Base-by-base conservation (phyloP, 108 stramenopile species). In the Cyclotella distinguenda region DNA sequence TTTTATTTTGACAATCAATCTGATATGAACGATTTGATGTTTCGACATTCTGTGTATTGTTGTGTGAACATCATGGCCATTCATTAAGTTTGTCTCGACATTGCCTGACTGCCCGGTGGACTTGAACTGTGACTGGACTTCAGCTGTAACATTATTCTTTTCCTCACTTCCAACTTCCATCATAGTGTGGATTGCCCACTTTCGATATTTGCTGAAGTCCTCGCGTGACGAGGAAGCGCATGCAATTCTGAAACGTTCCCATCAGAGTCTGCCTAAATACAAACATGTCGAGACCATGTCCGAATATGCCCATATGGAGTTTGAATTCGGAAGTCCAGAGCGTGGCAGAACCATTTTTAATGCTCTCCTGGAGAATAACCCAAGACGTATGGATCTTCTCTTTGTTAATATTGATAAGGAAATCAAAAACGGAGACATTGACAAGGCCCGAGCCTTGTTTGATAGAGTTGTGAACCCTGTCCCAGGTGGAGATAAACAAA, bases 351-450 rank as follows among this genome's bases (percentile, higher is more conserved):
- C 95, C 0, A 68, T 99, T 18, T 97, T 96, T 61, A 95, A 96
- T 60, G 93, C 89, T 1, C 60, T 99, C 1, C 54, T 97, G 30
- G 69, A 64, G 23, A 95, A 91, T 56, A 73, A 94, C 64, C 88
- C 91, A 6, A 99, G 96, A 47, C 88, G 96, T 42, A 72, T 96
- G 65, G 98, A 99, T 77, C 51, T 99, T 7, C 78, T 95, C 59
- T 95, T 94, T 72, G 86, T 97, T 0, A 95, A 92, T 67, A 64
- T 96, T 50, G 98, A 99, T 70, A 94, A 95, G 66, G 98, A 99
- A 78, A 81, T 97, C 22, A 97, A 97, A 71, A 60, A 64, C 47
- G 97, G 96, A 22, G 91, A 94, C 27, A 45, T 95, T 10, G 64
- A 79, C 5, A 68, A 78, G 9, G 96, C 96, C 1, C 74, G 97